phyloP scores from a whole-genome alignment of 2,329 filamentous ascomycete genomes.

The Cadophora luteo-olivacea region DNA sequence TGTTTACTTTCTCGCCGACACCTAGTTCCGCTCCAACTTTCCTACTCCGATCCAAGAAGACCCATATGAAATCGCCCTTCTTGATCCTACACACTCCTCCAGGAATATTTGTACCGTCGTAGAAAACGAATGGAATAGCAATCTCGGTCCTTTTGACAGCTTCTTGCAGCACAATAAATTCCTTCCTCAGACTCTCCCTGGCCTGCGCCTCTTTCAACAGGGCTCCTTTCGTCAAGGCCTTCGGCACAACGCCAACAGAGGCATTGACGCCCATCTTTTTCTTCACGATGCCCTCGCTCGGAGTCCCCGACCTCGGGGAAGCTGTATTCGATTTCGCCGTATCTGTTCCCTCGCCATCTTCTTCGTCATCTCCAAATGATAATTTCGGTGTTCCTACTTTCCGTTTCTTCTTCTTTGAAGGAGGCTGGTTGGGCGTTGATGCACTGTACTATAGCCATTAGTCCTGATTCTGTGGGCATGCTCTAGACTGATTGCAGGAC shows the following conservation, averaged over 20 bases:
- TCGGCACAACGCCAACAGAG: slow-evolving; percentile 69
- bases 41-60: slow-evolving; percentile 89
- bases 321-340: slow-evolving; percentile 37
- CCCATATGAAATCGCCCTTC: slow-evolving; percentile 92
- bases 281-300: slow-evolving; percentile 38
- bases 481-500: slow-evolving; percentile 36
- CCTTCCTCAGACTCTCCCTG: slow-evolving; percentile 74
- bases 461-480: slow-evolving; percentile 24
- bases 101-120: slow-evolving; percentile 89
- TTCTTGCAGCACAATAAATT: slow-evolving; percentile 85
- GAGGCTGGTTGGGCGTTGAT: slow-evolving; percentile 50
- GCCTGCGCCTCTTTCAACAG: slow-evolving; percentile 81
- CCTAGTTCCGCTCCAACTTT: slow-evolving; percentile 87
- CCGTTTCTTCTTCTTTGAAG: slow-evolving; percentile 51
- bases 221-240: slow-evolving; percentile 76
- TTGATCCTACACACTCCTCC: slow-evolving; percentile 85
- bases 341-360: slow-evolving; percentile 47
- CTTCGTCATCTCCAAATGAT: slow-evolving; percentile 66
- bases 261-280: slow-evolving; percentile 67
- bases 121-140: slow-evolving; percentile 93
- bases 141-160: slow-evolving; percentile 89
- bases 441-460: slow-evolving; percentile 45
- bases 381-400: slow-evolving; percentile 56
- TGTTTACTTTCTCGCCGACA: slow-evolving; percentile 66
- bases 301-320: slow-evolving; percentile 43